These are phyloP conservation scores for Ulota crispa DNA, from an alignment of 225 moss, liverwort and hornwort species.

Conservation along the genomic window DNA sequence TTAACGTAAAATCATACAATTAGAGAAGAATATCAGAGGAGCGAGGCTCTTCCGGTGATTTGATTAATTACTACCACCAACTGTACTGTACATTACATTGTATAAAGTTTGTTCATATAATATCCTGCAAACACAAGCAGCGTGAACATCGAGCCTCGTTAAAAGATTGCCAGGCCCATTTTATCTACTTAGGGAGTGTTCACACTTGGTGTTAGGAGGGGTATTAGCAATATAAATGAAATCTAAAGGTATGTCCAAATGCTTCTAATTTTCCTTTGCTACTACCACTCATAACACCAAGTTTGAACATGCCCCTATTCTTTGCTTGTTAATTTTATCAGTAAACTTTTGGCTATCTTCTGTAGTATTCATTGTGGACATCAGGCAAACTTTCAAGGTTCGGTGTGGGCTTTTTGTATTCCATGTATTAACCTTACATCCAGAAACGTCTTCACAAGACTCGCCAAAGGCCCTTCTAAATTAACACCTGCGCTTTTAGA, in stretches of 20 bases:
- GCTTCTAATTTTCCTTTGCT: no score
- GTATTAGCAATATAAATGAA: no score
- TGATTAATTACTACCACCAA: neutral
- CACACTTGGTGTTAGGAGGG: no score
- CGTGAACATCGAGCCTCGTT: neutral
- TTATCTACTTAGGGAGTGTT: neutral
- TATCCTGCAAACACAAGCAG: neutral
- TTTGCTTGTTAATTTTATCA: neutral
- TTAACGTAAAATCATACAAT: neutral
- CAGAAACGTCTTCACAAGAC: slow-evolving; percentile 36
- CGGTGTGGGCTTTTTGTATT: slow-evolving; percentile 32
- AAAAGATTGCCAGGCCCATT: neutral
- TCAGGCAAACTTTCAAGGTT: neutral
- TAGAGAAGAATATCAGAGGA: neutral
- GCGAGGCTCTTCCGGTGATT: neutral
- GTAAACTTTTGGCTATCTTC: neutral
- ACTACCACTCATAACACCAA: no score
- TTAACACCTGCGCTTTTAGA: slow-evolving; percentile 3
- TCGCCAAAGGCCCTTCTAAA: slow-evolving; percentile 38
- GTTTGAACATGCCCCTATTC: neutral
- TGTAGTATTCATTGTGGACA: neutral
- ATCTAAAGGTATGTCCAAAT: no score
- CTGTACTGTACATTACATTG: slow-evolving; percentile 2
- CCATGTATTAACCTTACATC: slow-evolving; percentile 41
- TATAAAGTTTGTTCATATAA: neutral